phyloP scores from a whole-genome alignment of 2,329 filamentous ascomycete genomes.

The Teratosphaeria viscida region DNA sequence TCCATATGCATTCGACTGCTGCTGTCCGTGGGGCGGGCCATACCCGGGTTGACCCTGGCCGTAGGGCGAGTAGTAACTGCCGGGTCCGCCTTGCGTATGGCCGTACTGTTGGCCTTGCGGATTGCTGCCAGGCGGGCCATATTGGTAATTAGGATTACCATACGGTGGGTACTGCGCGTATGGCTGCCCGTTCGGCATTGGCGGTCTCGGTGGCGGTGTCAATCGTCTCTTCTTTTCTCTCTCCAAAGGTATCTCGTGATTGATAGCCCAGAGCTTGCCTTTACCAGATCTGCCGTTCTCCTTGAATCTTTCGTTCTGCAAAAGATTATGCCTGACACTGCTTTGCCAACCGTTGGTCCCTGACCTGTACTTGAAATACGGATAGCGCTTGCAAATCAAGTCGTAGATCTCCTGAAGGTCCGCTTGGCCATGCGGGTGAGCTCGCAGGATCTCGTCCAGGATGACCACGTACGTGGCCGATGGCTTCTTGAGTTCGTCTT shows the following conservation, averaged over 20 bases:
- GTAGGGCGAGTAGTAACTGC: constrained; percentile 9
- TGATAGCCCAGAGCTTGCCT: constrained; percentile 53
- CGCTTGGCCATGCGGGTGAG: constrained; percentile 45
- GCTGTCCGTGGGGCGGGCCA: background rate
- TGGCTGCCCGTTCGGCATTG: constrained; percentile 14
- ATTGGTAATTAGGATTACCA: constrained; percentile 2
- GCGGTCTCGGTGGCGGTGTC: constrained; percentile 25
- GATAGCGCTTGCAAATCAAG: constrained; percentile 52
- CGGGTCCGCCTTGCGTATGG: constrained; percentile 5
- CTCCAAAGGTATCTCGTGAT: constrained; percentile 49
- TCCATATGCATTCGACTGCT: background rate
- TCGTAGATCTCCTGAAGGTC: constrained; percentile 58
- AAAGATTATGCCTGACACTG: constrained; percentile 55
- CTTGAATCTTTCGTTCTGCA: constrained; percentile 48
- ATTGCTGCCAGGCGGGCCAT: constrained; percentile 7
- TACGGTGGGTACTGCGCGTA: constrained; percentile 1
- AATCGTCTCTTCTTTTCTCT: constrained; percentile 45
- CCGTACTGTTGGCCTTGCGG: constrained; percentile 11
- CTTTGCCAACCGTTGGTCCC: constrained; percentile 56
- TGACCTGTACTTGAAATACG: constrained; percentile 51
- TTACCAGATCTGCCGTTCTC: constrained; percentile 52
- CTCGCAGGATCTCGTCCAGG: constrained; percentile 52
- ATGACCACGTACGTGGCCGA: constrained; percentile 53
- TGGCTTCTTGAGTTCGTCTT: constrained; percentile 63
- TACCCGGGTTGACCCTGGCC: constrained; percentile 3